A percentile compares a stretch with the other conserved stretches of the same genome.
phyloP scores from a whole-genome alignment of 768 basidiomycete species.

The Phanerodontia chrysosporium region DNA sequence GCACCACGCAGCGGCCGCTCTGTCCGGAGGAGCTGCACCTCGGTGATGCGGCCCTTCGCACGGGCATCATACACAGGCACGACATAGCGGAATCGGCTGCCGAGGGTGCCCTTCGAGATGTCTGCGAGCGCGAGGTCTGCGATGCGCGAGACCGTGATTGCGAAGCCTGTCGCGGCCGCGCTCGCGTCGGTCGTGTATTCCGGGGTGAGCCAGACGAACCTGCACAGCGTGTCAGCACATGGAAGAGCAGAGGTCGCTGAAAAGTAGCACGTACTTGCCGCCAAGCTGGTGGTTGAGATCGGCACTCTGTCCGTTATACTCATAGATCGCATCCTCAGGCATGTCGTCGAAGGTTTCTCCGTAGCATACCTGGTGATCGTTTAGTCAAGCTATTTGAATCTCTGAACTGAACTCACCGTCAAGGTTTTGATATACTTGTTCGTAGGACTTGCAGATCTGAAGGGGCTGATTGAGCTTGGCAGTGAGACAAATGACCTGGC shows the following conservation, averaged over 20 bases:
- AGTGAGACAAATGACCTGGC: not conserved
- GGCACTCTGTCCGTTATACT: slow-evolving; percentile 3
- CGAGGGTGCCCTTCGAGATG: not conserved
- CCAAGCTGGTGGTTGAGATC: slow-evolving; percentile 5
- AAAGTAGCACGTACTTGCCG: not conserved
- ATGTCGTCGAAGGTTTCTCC: not conserved
- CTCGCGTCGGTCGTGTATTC: slow-evolving; percentile 3
- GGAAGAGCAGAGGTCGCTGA: not conserved
- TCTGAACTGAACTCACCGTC: not conserved
- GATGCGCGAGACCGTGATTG: not conserved
- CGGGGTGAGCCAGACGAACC: slow-evolving; percentile 4
- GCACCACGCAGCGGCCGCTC: not conserved
- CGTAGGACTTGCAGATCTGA: not conserved
- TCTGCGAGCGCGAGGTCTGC: slow-evolving; percentile 4
- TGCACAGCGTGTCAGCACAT: not conserved
- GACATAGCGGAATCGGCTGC: slow-evolving; percentile 4
- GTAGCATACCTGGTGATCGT: not conserved
- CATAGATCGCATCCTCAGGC: not conserved
- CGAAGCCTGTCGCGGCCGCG: slow-evolving; percentile 1
- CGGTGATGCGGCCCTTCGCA: not conserved
- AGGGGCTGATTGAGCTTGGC: not conserved
- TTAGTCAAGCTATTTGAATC: not conserved
- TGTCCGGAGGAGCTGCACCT: slow-evolving; percentile 1
- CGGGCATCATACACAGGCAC: not conserved
- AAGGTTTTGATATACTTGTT: not conserved